phyloP scores from a whole-genome alignment of 1,284 basidiomycete species.

The Boletus hoseneyae region DNA sequence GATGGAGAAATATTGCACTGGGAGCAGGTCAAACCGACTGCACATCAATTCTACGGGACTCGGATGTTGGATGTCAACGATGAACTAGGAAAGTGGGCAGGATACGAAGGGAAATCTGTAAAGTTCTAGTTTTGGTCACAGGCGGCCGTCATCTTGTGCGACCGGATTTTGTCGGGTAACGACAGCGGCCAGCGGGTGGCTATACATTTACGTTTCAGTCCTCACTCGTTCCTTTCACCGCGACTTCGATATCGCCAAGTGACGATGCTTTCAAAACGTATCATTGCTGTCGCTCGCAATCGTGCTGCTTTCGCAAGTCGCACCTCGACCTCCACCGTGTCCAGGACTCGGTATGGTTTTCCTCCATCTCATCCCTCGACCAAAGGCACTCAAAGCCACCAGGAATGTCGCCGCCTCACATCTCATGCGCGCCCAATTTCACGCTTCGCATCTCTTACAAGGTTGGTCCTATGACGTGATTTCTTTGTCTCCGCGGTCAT shows the following conservation, averaged over 20 bases:
- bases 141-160: no score
- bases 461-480: constrained; percentile 42
- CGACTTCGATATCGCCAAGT: not conserved
- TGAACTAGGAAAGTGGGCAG: constrained; percentile 56
- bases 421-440: constrained; percentile 58
- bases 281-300: constrained; percentile 63
- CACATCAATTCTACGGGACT: constrained; percentile 64
- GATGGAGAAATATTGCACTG: constrained; percentile 46
- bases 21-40: constrained; percentile 53
- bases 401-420: constrained; percentile 49
- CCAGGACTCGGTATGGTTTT: constrained; percentile 50
- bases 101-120: constrained; percentile 52
- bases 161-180: constrained; percentile 14
- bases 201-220: constrained; percentile 10
- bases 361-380: constrained; percentile 7
- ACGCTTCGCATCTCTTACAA: constrained; percentile 63
- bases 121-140: no score
- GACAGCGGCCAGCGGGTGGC: constrained; percentile 18
- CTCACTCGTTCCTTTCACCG: no score
- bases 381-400: constrained; percentile 4
- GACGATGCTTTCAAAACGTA: constrained; percentile 69
- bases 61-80: constrained; percentile 55
- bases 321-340: constrained; percentile 38
- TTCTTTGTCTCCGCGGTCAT: not conserved
- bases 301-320: constrained; percentile 46